These are phyloP conservation scores for Biscogniauxia mediterranea DNA, from an alignment of 2,329 filamentous ascomycete genomes.

Conservation along the genomic window DNA sequence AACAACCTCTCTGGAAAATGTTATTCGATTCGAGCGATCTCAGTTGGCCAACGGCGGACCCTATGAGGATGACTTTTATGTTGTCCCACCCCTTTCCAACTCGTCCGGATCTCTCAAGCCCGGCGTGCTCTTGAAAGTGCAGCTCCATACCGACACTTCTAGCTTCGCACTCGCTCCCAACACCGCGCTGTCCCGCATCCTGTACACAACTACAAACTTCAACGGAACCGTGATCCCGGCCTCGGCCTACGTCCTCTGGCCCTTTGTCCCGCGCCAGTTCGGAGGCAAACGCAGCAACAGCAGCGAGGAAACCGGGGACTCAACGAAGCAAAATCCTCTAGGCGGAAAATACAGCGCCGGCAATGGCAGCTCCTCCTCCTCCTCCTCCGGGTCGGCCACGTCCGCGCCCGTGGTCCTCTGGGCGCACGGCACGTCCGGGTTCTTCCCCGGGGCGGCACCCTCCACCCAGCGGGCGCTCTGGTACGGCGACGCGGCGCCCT, in stretches of 20 bases:
- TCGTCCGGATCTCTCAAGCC: slow-evolving; percentile 22
- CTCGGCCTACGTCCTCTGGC: slow-evolving; percentile 51
- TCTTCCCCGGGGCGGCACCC: slow-evolving; percentile 38
- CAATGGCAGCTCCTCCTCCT: not conserved
- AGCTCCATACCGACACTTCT: slow-evolving; percentile 37
- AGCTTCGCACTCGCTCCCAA: slow-evolving; percentile 40
- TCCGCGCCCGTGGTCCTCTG: slow-evolving; percentile 38
- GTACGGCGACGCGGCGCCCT: slow-evolving; percentile 41
- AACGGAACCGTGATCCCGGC: slow-evolving; percentile 46
- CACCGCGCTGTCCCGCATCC: slow-evolving; percentile 46
- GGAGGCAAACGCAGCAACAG: not conserved
- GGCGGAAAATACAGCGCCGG: slow-evolving; percentile 1
- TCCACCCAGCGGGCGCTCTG: slow-evolving; percentile 40
- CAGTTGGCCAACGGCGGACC: slow-evolving; percentile 34
- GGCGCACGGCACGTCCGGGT: slow-evolving; percentile 45
- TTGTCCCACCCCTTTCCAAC: slow-evolving; percentile 24
- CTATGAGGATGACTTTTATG: slow-evolving; percentile 40
- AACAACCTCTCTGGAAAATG: slow-evolving; percentile 22
- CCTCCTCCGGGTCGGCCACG: not conserved
- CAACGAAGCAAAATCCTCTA: no score
- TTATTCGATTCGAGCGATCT: slow-evolving; percentile 30
- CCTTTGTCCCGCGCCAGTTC: slow-evolving; percentile 31
- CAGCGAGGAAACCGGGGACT: no score
- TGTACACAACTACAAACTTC: slow-evolving; percentile 45
- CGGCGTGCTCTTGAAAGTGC: slow-evolving; percentile 40